Evolutionary conservation across 176 grass and related monocot genomes (phyloP), one percentile per base, ranked within the genome.

Genomic region (Oropetium thomaeum): DNA sequence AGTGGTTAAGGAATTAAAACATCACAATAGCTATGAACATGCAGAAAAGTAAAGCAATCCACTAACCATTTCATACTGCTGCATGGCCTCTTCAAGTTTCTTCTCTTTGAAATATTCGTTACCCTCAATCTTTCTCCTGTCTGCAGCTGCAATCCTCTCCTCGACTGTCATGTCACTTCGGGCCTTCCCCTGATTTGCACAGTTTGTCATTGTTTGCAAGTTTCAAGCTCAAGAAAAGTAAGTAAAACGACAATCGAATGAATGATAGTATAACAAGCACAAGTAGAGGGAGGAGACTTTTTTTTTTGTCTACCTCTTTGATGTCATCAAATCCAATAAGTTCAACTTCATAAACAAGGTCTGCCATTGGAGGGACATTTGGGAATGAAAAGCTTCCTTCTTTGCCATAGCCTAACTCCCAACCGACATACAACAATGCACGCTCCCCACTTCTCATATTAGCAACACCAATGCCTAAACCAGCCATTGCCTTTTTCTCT

Each of bases 351-450:
- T 99, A 99, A 49, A 95, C 27, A 73, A 95, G 91, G 62, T 99
- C 85, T 62, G 96, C 84, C 85, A 88, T 90, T 29, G 96, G 91
- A 49, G 96, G 86, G 17, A 99, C 96, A 84, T 99, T 99, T 66
- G 96, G 96, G 76, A 99, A 99, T 73, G 96, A 99, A 85, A 99
- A 99, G 69, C 70, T 99, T 78, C 91, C 96, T 83, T 95, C 96
- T 88, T 95, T 84, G 15, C 96, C 89, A 73, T 90, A 99, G 34
- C 87, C 89, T 75, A 92, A 75, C 82, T 99, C 96, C 96, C 96
- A 99, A 48, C 79, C 82, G 64, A 95, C 91, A 88, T 99, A 87
- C 28, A 99, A 74, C 48, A 95, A 53, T 30, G 87, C 79, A 49
- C 58, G 85, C 66, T 92, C 96, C 8, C 96, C 91, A 0, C 75